phyloP scores from a whole-genome alignment of 2,329 filamentous ascomycete species.

The Fusarium solani-melongenae region DNA sequence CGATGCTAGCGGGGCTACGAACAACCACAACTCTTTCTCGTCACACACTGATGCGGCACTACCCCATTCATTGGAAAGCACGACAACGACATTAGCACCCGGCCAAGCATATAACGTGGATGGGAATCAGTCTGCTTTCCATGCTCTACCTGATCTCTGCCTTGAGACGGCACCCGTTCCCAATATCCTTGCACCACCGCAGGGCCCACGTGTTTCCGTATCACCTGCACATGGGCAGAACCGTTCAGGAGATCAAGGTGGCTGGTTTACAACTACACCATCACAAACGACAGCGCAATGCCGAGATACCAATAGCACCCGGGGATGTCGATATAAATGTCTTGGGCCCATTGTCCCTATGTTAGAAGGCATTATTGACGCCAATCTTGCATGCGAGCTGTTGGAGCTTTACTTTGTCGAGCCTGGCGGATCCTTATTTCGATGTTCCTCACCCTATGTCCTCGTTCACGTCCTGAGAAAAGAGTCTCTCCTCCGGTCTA shows the following conservation, averaged over 20 bases:
- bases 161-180: background rate
- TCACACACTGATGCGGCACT: background rate
- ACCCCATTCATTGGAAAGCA: background rate
- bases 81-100: background rate
- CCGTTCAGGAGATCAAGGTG: background rate
- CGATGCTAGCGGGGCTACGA: background rate
- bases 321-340: conserved; percentile 49
- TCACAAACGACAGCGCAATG: background rate
- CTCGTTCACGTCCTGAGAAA: conserved; percentile 59
- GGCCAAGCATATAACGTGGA: background rate
- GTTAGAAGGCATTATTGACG: conserved; percentile 46
- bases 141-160: background rate
- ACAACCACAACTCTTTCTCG: background rate
- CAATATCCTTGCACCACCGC: background rate
- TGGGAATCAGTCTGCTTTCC: background rate
- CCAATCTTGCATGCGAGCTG: conserved; percentile 55
- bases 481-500: conserved; percentile 54
- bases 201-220: background rate
- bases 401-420: conserved; percentile 61
- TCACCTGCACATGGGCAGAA: background rate
- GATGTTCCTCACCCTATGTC: conserved; percentile 59
- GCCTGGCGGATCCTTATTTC: conserved; percentile 55
- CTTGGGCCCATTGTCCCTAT: conserved; percentile 55
- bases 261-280: background rate
- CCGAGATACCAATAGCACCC: conserved; percentile 3